Base-by-base conservation (phyloP, 2,329 filamentous ascomycete species). In the Cladophialophora yegresii region DNA sequence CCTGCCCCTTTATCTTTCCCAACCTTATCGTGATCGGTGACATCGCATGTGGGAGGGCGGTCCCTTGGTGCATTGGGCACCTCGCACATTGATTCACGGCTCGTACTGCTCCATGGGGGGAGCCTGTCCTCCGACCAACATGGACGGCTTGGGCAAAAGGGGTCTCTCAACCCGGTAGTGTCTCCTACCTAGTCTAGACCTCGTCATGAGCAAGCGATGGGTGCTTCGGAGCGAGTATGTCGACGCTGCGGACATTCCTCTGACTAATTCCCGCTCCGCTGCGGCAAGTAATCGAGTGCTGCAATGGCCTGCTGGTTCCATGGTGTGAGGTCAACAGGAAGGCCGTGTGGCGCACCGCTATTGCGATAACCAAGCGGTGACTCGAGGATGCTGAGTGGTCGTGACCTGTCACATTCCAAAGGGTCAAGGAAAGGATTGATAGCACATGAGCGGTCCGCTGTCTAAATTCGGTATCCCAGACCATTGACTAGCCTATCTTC, bases 101-200 rank as follows among this genome's bases (percentile, higher is more conserved):
- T 54, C 51, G 23, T 54, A 30, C 23, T 54, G 51, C 51, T 54
- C 51, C 51, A 54, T 54, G 51, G 51, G 51, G 51, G 51, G 33
- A 28, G 51, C 51, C n/a, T 30, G 51, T 54, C 51, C 51, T n/a
- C 33, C 51, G 28, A 54, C 51, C 23, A 33, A 54, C 23, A 12
- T 30, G 28, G 28, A 54, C 51, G 28, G n/a, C 5, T 20, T 54
- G 33, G 28, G 51, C 51, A 54, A 33, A 54, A 32, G 51, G n/a
- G 28, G 51, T 4, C n/a, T 33, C n/a, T 28, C 26, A 32, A 54
- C 51, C 51, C 51, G 51, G 51, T 1, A 50, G 20, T 50, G 47
- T 22, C 22, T 8, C 47, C 22, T 28, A 50, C 47, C 22, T 28
- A 50, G 47, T 50, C 47, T 50, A 50, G 47, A 26, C 20, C 47